phyloP scores from a whole-genome alignment of 1,284 basidiomycete species.

The Ustilago shanxiensis region DNA sequence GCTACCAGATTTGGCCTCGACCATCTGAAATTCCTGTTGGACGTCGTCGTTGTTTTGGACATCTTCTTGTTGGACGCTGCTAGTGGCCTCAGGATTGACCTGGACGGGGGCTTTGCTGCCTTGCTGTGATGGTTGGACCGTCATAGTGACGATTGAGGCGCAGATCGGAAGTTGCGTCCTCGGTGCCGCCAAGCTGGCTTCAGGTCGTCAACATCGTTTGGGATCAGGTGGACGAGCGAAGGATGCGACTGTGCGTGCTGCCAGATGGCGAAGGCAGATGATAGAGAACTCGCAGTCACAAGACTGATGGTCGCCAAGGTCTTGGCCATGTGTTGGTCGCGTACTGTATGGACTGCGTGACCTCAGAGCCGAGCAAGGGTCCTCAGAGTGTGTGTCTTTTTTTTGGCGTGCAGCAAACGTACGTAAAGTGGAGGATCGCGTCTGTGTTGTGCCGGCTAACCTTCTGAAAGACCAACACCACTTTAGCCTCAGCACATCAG shows the following conservation, averaged over 20 bases:
- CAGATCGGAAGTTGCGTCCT: neutral
- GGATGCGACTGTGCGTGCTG: neutral
- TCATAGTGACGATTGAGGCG: neutral
- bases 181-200: neutral
- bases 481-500: too few species aligned
- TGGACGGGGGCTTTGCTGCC: neutral
- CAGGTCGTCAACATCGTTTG: constrained; percentile 15
- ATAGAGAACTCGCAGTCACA: neutral
- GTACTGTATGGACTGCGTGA: too few species aligned
- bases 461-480: too few species aligned
- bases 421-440: constrained; percentile 1
- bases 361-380: neutral
- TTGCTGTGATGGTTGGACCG: neutral
- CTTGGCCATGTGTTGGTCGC: neutral
- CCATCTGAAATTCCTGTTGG: neutral
- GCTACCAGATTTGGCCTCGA: too few species aligned
- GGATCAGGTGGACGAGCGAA: neutral
- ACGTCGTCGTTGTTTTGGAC: too few species aligned
- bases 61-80: neutral
- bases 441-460: too few species aligned
- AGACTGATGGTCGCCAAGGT: neutral
- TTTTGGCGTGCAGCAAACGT: constrained; percentile 1
- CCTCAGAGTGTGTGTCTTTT: neutral
- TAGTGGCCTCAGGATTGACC: neutral
- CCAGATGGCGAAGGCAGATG: neutral